phyloP scores from a whole-genome alignment of 257 asterid species.

The Fraxinus quadrangulata region DNA sequence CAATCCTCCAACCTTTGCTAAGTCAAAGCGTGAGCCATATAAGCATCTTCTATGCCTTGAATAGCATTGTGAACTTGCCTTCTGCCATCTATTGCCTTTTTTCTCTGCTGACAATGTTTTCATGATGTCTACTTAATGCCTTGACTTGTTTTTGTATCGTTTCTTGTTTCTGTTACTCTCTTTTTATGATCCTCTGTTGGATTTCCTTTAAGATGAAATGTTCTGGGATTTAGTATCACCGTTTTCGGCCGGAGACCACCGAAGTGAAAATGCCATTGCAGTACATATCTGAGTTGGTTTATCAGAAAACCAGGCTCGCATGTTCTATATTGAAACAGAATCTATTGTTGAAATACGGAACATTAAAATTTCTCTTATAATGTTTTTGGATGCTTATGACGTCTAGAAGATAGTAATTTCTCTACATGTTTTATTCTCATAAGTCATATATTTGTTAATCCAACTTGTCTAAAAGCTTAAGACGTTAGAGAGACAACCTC shows the following conservation, averaged over 20 bases:
- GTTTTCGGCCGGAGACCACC: neutral
- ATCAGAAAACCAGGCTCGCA: constrained; percentile 1
- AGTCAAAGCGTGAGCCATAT: neutral
- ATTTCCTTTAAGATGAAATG: too few species aligned
- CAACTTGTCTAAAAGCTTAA: neutral
- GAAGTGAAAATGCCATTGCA: neutral
- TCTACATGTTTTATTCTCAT: constrained; percentile 15
- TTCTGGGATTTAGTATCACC: too few species aligned
- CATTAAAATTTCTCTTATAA: neutral
- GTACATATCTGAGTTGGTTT: neutral
- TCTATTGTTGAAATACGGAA: constrained; percentile 1
- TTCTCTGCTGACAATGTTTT: neutral
- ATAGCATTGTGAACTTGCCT: neutral
- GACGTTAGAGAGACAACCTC: neutral
- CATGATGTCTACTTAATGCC: too few species aligned
- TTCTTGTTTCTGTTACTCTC: too few species aligned
- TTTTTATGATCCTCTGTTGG: too few species aligned
- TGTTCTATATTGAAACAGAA: neutral
- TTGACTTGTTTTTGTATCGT: too few species aligned
- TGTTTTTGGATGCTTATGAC: constrained; percentile 1
- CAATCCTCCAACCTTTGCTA: neutral
- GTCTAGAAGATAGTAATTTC: constrained; percentile 20
- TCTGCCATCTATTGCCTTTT: neutral
- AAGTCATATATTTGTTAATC: neutral
- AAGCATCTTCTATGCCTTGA: neutral